Evolutionary conservation across 331 rosid genomes (phyloP), one percentile per base, ranked within the genome.

Genomic region (Rhamnella rubrinervis): DNA sequence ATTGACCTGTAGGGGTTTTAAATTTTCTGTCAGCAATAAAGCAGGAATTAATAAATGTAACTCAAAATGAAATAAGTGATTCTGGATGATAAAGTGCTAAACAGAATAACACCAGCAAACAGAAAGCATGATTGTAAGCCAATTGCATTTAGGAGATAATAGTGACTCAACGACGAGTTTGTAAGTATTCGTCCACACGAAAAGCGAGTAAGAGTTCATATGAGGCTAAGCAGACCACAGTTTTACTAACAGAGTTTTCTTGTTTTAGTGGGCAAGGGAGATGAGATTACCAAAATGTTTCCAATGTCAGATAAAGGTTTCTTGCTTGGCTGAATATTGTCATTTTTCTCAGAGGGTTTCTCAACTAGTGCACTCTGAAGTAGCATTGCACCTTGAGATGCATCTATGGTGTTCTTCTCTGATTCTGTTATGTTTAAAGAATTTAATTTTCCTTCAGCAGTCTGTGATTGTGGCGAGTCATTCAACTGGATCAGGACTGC

Each of bases 281-380:
- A 18, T 12, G 18, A 49, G 6, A 7, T 17, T 53, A 53, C 58
- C 58, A 53, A 53, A 53, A 80, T 75, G 84, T 93, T 93, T 63
- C 90, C 93, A 65, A 93, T 85, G 81, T 93, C 95, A 67, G 84
- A 52, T 62, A 93, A 78, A 56, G 91, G 92, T 74, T 88, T 87
- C 85, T 84, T 88, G 76, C 59, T 76, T 40, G 76, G 80, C 51
- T 58, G 83, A 20, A 39, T 76, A 67, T 73, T 76, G 63, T 78
- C 83, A 10, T 63, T 21, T 65, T 46, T 41, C 67, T 77, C 82
- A 63, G 77, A 59, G 21, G 83, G 88, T 72, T 87, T 86, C 80
- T 85, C 82, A 70, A 68, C 80, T 49, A 83, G 82, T 58, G 89
- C 89, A 72, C 71, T 77, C 71, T 83, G 85, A 31, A 87, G 83